Evolutionary conservation across 805 yeast species (phyloP).

Genomic region (Tetrapisispora phaffii): DNA sequence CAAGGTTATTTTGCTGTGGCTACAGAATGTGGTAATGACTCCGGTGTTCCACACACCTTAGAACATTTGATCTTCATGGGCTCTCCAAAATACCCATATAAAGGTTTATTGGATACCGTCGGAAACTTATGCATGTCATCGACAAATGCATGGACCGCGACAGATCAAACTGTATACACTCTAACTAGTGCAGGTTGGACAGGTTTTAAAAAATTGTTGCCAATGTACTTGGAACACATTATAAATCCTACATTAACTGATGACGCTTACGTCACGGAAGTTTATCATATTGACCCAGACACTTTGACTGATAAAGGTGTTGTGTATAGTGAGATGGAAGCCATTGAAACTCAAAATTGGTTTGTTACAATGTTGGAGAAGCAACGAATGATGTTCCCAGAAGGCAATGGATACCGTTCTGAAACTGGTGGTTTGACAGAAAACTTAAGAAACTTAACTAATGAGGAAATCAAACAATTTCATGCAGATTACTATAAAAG

Average conservation of each 20-base stretch:
- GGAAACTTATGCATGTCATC: slow-evolving; percentile 76
- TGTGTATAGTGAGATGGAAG: slow-evolving; percentile 95
- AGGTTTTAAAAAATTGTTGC: slow-evolving; percentile 74
- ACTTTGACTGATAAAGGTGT: slow-evolving; percentile 86
- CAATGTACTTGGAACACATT: slow-evolving; percentile 84
- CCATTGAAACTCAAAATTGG: slow-evolving; percentile 70
- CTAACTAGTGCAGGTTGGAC: slow-evolving; percentile 92
- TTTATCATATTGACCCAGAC: slow-evolving; percentile 84
- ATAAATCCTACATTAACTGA: slow-evolving; percentile 79
- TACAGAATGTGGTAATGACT: slow-evolving; percentile 77
- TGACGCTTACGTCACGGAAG: slow-evolving; percentile 87
- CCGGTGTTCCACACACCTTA: slow-evolving; percentile 91
- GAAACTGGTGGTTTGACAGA: slow-evolving; percentile 89
- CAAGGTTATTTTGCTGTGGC: slow-evolving; percentile 95
- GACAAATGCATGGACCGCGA: slow-evolving; percentile 95
- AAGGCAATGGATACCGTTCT: slow-evolving; percentile 71
- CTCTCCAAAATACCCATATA: slow-evolving; percentile 76
- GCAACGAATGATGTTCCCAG: slow-evolving; percentile 45
- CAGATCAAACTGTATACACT: slow-evolving; percentile 92
- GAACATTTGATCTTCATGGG: slow-evolving; percentile 96
- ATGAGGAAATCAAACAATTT: slow-evolving; percentile 64
- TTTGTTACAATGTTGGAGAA: slow-evolving; percentile 51
- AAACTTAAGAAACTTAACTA: slow-evolving; percentile 63
- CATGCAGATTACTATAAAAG: slow-evolving; percentile 69
- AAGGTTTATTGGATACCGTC: slow-evolving; percentile 78